A percentile compares a stretch with the other conserved stretches of the same genome.
phyloP scores from a whole-genome alignment of 306 rosid species.

The Urtica urens region DNA sequence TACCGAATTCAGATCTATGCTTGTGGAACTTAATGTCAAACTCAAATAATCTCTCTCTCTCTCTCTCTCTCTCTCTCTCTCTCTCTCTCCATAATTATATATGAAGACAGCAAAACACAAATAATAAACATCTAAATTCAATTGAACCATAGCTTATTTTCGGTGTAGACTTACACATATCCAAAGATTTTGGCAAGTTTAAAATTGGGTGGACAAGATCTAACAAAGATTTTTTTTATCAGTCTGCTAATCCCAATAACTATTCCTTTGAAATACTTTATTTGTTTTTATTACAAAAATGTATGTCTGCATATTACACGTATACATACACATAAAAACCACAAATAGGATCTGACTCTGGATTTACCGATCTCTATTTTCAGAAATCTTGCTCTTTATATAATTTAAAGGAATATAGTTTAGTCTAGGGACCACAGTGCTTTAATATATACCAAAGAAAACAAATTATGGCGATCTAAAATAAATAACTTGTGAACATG shows the following conservation, averaged over 20 bases:
- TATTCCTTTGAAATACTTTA: not conserved
- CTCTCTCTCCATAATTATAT: conserved; percentile 34
- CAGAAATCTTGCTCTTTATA: not conserved
- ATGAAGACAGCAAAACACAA: conserved; percentile 15
- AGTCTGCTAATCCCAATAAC: not conserved
- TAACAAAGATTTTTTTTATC: conserved; percentile 1
- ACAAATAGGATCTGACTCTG: not conserved
- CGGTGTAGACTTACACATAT: not conserved
- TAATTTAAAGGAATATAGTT: not conserved
- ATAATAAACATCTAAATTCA: not conserved
- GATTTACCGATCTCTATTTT: conserved; percentile 1
- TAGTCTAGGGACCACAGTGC: no score
- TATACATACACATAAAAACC: not conserved
- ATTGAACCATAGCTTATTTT: not conserved
- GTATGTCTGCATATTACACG: not conserved
- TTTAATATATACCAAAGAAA: no score
- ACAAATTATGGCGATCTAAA: no score
- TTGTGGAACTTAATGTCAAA: conserved; percentile 38
- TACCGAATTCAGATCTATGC: conserved; percentile 60
- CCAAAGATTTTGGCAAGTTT: conserved; percentile 6
- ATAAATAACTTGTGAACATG: no score
- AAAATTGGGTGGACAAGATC: conserved; percentile 8
- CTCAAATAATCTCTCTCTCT: conserved; percentile 28
- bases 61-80: conserved; percentile 23
- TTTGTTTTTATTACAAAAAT: not conserved